phyloP scores from a whole-genome alignment of 148 eudicot species.

The Linanthus parryae region DNA sequence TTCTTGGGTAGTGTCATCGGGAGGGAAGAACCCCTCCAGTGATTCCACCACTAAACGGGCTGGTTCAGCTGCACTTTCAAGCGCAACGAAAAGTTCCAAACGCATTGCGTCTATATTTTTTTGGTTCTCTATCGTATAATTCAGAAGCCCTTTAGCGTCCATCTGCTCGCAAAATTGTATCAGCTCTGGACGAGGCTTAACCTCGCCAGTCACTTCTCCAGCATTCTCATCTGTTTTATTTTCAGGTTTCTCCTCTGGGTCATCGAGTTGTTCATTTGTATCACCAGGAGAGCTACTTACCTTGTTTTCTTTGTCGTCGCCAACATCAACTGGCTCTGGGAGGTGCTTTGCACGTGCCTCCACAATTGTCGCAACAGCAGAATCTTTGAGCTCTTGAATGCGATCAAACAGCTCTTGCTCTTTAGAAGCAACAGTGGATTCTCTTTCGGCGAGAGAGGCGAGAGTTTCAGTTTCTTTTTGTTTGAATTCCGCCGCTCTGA shows the following conservation, averaged over 20 bases:
- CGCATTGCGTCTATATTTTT: slow-evolving; percentile 25
- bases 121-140: slow-evolving; percentile 37
- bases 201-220: slow-evolving; percentile 36
- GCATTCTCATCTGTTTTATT: slow-evolving; percentile 25
- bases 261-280: slow-evolving; percentile 30
- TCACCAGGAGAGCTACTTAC: slow-evolving; percentile 46
- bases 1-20: slow-evolving; percentile 22
- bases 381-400: slow-evolving; percentile 61
- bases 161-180: slow-evolving; percentile 54
- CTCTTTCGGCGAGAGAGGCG: slow-evolving; percentile 31
- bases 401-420: slow-evolving; percentile 51
- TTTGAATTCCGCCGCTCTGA: slow-evolving; percentile 35
- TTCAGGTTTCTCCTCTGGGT: slow-evolving; percentile 30
- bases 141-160: slow-evolving; percentile 60
- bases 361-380: slow-evolving; percentile 48
- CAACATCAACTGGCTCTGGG: slow-evolving; percentile 17
- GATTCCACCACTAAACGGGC: slow-evolving; percentile 50
- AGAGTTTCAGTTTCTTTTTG: slow-evolving; percentile 30
- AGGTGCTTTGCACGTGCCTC: slow-evolving; percentile 28
- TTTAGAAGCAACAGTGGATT: slow-evolving; percentile 42
- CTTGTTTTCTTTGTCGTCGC: slow-evolving; percentile 29
- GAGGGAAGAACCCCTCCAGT: slow-evolving; percentile 56
- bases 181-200: slow-evolving; percentile 48
- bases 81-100: slow-evolving; percentile 42
- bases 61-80: slow-evolving; percentile 50